These are phyloP conservation scores for Cyclocybe aegerita DNA, from an alignment of 768 basidiomycete species.

Conservation along the genomic window DNA sequence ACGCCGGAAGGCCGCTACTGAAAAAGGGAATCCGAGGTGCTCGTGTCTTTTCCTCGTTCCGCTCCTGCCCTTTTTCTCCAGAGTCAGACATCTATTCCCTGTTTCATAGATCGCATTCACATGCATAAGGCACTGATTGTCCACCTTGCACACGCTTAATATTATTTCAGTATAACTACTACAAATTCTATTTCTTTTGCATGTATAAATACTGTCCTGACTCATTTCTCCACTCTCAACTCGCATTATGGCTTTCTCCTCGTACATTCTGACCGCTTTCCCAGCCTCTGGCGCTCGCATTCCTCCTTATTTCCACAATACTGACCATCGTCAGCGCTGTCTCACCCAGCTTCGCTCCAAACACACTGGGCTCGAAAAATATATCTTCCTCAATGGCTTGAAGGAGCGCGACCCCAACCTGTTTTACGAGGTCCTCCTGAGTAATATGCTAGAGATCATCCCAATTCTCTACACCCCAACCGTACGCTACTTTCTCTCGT, in stretches of 20 bases:
- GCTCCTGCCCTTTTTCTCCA: slow-evolving; percentile 19
- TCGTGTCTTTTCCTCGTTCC: slow-evolving; percentile 27
- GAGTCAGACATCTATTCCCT: slow-evolving; percentile 20
- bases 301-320: slow-evolving; percentile 48
- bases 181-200: slow-evolving; percentile 16
- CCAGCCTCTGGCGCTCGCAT: slow-evolving; percentile 23
- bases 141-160: slow-evolving; percentile 13
- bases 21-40: slow-evolving; percentile 24
- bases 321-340: slow-evolving; percentile 56
- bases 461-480: slow-evolving; percentile 80
- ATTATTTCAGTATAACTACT: slow-evolving; percentile 18
- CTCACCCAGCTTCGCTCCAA: slow-evolving; percentile 61
- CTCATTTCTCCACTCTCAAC: slow-evolving; percentile 12
- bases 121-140: slow-evolving; percentile 17
- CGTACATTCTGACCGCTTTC: slow-evolving; percentile 15
- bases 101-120: slow-evolving; percentile 29
- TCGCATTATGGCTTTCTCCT: slow-evolving; percentile 19
- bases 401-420: slow-evolving; percentile 61
- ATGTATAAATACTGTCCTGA: slow-evolving; percentile 25
- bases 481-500: slow-evolving; percentile 31
- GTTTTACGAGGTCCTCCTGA: slow-evolving; percentile 64
- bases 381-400: slow-evolving; percentile 67
- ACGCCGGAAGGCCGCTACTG: slow-evolving; percentile 35
- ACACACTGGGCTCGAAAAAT: slow-evolving; percentile 56
- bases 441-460: slow-evolving; percentile 63